A percentile compares a stretch with the other conserved stretches of the same genome.
phyloP scores from a whole-genome alignment of 116 monocot genomes.

The Iris pallida region DNA sequence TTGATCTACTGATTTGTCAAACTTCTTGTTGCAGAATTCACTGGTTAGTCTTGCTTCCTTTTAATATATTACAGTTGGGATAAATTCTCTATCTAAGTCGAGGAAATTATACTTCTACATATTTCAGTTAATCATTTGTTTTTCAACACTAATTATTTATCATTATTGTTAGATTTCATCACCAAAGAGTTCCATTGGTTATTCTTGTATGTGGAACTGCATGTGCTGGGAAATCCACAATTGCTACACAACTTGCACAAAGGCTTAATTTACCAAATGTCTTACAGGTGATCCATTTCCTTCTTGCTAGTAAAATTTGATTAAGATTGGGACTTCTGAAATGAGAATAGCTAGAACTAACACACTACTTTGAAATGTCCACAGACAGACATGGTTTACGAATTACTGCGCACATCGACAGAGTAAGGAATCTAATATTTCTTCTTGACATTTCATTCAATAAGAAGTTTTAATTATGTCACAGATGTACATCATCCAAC shows the following conservation, averaged over 20 bases:
- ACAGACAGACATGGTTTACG: constrained; percentile 99
- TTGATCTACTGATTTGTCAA: too few relatives aligned
- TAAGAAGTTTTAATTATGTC: too few relatives aligned
- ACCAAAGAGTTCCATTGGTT: constrained; percentile 93
- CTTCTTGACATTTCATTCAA: background rate
- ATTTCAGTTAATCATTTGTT: too few relatives aligned
- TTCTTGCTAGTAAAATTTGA: background rate
- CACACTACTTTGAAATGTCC: background rate
- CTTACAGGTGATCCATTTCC: constrained; percentile 60
- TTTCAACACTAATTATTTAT: background rate
- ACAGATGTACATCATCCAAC: too few relatives aligned
- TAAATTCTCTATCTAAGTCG: too few relatives aligned
- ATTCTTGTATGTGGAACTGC: constrained; percentile 99
- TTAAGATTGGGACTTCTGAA: constrained; percentile 3
- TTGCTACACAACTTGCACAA: constrained; percentile 96
- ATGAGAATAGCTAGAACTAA: background rate
- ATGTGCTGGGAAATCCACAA: constrained; percentile 95
- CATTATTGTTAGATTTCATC: constrained; percentile 69
- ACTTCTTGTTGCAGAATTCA: too few relatives aligned
- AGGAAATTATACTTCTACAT: too few relatives aligned
- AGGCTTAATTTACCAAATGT: constrained; percentile 96
- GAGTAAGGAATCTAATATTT: constrained; percentile 55
- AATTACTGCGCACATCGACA: constrained; percentile 92
- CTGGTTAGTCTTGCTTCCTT: too few relatives aligned
- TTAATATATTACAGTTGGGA: too few relatives aligned